phyloP scores from a whole-genome alignment of 2,329 filamentous ascomycete species.

The Pseudogymnoascus sp. region DNA sequence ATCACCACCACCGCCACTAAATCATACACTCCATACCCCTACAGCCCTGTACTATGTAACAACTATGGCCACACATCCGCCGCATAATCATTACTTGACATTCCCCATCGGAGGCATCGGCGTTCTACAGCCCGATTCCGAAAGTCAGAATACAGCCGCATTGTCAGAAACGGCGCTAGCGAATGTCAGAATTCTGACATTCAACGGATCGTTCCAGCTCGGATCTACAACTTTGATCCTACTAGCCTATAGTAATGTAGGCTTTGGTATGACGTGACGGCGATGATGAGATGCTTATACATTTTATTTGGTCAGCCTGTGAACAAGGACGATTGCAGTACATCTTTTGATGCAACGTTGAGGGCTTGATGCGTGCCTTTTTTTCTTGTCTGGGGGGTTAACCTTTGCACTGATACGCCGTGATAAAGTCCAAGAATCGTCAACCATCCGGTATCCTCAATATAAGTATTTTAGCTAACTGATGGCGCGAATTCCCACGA shows the following conservation, averaged over 20 bases:
- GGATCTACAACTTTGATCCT: neutral
- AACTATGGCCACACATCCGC: neutral
- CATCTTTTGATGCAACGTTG: neutral
- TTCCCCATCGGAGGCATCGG: neutral
- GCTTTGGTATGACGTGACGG: neutral
- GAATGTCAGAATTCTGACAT: constrained; percentile 5
- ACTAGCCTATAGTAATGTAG: neutral
- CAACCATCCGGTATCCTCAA: neutral
- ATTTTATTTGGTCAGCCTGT: neutral
- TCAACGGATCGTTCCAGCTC: neutral
- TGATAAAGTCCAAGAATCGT: neutral
- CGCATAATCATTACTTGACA: neutral
- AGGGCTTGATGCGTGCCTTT: neutral
- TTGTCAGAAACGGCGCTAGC: neutral
- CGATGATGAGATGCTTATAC: neutral
- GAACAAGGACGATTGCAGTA: neutral
- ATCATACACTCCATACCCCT: neutral
- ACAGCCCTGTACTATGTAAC: neutral
- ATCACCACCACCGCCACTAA: neutral
- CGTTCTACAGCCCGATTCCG: neutral
- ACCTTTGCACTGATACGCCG: neutral
- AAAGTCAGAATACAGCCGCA: constrained; percentile 1
- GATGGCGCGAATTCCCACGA: neutral
- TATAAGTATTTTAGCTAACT: neutral
- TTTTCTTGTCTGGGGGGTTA: neutral